Conservation (phyloP, 257 asterid species). For the Capsicum pubescens region DNA sequence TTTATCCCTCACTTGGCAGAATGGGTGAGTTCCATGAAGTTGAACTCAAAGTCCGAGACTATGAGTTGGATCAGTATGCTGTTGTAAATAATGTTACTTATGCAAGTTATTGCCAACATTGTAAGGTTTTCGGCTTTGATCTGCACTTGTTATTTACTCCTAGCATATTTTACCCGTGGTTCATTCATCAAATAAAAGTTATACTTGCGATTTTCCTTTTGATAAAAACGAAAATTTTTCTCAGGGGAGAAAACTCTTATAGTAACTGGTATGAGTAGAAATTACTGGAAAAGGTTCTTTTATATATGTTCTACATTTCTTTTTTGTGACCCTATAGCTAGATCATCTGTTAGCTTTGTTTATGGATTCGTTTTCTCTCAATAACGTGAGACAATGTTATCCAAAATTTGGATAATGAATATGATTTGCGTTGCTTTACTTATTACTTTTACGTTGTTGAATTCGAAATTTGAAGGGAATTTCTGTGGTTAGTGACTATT, state of each 20-base stretch:
- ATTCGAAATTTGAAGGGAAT: conserved; percentile 1
- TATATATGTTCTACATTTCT: background rate
- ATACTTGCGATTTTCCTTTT: background rate
- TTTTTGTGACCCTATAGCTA: background rate
- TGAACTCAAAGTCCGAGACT: conserved; percentile 87
- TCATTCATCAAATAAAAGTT: background rate
- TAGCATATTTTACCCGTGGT: background rate
- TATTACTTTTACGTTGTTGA: background rate
- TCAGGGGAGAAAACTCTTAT: background rate
- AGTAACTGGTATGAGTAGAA: background rate
- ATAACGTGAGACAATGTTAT: background rate
- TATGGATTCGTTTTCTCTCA: background rate
- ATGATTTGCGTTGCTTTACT: background rate
- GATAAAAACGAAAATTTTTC: background rate
- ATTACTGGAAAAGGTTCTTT: background rate
- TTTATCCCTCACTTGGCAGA: conserved; percentile 44
- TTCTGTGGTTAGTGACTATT: conserved; percentile 4
- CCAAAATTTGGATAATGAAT: background rate
- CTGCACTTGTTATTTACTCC: background rate
- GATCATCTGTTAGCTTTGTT: background rate
- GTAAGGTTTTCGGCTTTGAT: conserved; percentile 48
- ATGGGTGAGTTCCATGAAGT: conserved; percentile 66
- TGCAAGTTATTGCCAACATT: conserved; percentile 92
- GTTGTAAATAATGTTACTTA: conserved; percentile 87
- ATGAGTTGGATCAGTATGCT: conserved; percentile 90